Conservation (phyloP, 202 grass and related monocot species). For the Bolboschoenoplectus hybrid region DNA sequence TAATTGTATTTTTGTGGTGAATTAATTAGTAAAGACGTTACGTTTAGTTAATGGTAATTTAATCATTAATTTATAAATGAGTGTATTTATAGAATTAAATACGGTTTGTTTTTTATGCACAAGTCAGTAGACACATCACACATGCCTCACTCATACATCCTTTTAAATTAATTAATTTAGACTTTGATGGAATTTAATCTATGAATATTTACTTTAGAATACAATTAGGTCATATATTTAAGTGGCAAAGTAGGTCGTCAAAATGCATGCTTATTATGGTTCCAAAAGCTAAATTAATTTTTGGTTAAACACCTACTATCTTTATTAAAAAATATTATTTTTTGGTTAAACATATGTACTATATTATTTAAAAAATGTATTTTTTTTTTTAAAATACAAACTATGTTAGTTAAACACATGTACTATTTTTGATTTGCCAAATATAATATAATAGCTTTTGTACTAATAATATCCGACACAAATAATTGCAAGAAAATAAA, state of each 20-base stretch:
- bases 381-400: not conserved
- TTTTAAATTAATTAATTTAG: not conserved
- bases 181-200: not conserved
- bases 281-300: no score
- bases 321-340: no score
- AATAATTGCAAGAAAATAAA: no score
- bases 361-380: no score
- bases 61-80: not conserved
- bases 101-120: no score
- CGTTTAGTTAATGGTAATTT: not conserved
- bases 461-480: no score
- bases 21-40: not conserved
- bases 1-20: not conserved
- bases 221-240: not conserved
- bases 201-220: not conserved
- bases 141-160: not conserved
- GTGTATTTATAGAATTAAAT: no score
- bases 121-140: not conserved
- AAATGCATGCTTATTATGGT: not conserved
- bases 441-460: no score
- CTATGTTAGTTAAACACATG: slow-evolving; percentile 2
- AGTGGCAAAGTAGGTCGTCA: not conserved
- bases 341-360: no score
- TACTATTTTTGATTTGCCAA: not conserved
- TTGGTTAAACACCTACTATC: no score